These are phyloP conservation scores for Phytophthora hybrid DNA, from an alignment of 352 stramenopile species.

Conservation along the genomic window DNA sequence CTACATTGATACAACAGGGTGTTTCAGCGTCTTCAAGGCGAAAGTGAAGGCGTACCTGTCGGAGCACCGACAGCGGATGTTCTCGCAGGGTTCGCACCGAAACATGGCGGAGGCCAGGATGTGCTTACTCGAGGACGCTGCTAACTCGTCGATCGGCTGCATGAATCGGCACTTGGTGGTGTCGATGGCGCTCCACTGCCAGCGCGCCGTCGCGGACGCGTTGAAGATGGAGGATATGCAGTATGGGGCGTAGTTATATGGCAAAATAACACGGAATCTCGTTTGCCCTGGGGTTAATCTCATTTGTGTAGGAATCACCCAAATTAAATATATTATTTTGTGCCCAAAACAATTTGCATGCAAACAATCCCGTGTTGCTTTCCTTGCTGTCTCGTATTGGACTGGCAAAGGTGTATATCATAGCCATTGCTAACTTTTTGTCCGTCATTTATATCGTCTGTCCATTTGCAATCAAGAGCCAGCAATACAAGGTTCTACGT, in stretches of 20 bases:
- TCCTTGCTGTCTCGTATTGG: too few species aligned
- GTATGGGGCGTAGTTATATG: background rate
- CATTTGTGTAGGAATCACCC: too few species aligned
- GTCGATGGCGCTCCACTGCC: background rate
- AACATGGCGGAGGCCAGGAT: constrained; percentile 1
- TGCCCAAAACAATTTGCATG: too few species aligned
- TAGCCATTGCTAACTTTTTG: too few species aligned
- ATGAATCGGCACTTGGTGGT: background rate
- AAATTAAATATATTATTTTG: too few species aligned
- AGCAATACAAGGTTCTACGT: too few species aligned
- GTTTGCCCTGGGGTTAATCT: too few species aligned
- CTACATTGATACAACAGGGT: background rate
- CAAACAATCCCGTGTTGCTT: too few species aligned
- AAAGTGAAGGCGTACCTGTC: constrained; percentile 1
- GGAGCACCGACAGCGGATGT: background rate
- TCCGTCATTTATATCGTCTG: too few species aligned
- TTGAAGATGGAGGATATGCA: background rate
- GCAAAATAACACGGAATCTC: too few species aligned
- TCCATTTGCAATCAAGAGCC: too few species aligned
- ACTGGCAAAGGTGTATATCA: too few species aligned
- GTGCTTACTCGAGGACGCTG: background rate
- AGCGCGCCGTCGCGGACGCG: background rate
- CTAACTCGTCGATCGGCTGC: background rate
- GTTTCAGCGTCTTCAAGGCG: constrained; percentile 2
- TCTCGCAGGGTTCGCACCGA: background rate